Evolutionary conservation across 257 asterid genomes (phyloP), one percentile per base, ranked within the genome.

Genomic region (Paulownia fortunei): DNA sequence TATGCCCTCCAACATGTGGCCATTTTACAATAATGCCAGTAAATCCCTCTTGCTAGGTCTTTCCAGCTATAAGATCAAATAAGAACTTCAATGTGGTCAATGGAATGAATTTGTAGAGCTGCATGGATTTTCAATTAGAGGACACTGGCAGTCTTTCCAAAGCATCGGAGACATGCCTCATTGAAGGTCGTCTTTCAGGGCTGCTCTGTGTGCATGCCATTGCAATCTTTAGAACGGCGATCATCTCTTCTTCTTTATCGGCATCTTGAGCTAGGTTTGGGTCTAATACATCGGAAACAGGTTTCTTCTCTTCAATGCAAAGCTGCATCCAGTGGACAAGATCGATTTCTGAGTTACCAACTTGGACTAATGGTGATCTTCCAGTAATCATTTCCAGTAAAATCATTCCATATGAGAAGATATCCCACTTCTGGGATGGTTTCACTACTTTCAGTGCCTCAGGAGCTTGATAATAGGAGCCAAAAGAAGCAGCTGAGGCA

Each of bases 361-460:
- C 86, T 76, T 81, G 97, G 59, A 93, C 88, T 2, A 90, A 32
- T 0, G 98, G 91, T 11, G 90, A 52, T 74, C 81, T 88, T 6
- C 98, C 98, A 0, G 97, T 92, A 23, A 93, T 86, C 91, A 95
- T 91, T 72, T 92, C 99, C n/a, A 95, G 88, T 51, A 92, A 65
- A 56, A 95, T 87, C 76, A 90, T 86, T 13, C 99, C 99, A 2
- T 84, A 95, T 0, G 99, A 92, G 83, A 90, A 95, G 69, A 92
- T 77, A 72, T 95, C 99, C 99, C 98, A 94, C 73, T 94, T 94
- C 62, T 95, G 97, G 2, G 99, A 95, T 0, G 99, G 98, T 66
- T 93, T 93, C 36, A 94, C 95, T 16, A 83, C 86, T 80, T 90
- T 92, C 24, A 90, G 69, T 0, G 93, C 89, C 84, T 96, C 99